Evolutionary conservation across 306 rosid species (phyloP).

Genomic region (Carpinus viminea): DNA sequence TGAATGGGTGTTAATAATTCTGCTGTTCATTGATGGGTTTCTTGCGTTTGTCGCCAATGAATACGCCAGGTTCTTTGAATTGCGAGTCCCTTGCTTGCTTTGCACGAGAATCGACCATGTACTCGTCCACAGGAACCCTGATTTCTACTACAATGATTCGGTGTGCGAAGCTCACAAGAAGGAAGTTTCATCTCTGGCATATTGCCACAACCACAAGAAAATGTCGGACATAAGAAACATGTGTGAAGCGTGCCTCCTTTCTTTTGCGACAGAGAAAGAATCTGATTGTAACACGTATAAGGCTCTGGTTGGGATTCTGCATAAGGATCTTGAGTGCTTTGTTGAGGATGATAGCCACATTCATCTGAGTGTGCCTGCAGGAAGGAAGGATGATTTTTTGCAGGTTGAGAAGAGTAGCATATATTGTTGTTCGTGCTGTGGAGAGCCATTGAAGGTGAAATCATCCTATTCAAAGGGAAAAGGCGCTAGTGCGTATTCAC

Average conservation of each 20-base stretch:
- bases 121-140: conserved; percentile 44
- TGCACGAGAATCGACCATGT: conserved; percentile 79
- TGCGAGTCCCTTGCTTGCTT: conserved; percentile 65
- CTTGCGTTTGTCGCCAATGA: conserved; percentile 67
- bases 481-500: conserved; percentile 21
- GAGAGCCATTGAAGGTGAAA: conserved; percentile 54
- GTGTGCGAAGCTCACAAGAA: conserved; percentile 75
- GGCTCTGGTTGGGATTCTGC: conserved; percentile 79
- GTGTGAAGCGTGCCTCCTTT: conserved; percentile 87
- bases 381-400: conserved; percentile 43
- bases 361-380: conserved; percentile 37
- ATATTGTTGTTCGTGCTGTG: conserved; percentile 70
- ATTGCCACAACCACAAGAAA: conserved; percentile 77
- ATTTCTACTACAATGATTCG: conserved; percentile 74
- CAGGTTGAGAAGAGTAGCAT: conserved; percentile 31
- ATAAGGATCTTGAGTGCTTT: conserved; percentile 76
- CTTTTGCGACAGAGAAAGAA: conserved; percentile 75
- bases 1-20: conserved; percentile 70
- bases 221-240: conserved; percentile 67
- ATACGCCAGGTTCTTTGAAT: conserved; percentile 74
- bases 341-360: conserved; percentile 62
- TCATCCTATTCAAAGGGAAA: conserved; percentile 40
- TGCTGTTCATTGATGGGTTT: conserved; percentile 74
- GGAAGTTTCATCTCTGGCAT: conserved; percentile 72
- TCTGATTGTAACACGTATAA: conserved; percentile 68